A percentile compares a stretch with the other conserved stretches of the same genome.
phyloP scores from a whole-genome alignment of 768 basidiomycete genomes.

The Boletus subcaerulescens region DNA sequence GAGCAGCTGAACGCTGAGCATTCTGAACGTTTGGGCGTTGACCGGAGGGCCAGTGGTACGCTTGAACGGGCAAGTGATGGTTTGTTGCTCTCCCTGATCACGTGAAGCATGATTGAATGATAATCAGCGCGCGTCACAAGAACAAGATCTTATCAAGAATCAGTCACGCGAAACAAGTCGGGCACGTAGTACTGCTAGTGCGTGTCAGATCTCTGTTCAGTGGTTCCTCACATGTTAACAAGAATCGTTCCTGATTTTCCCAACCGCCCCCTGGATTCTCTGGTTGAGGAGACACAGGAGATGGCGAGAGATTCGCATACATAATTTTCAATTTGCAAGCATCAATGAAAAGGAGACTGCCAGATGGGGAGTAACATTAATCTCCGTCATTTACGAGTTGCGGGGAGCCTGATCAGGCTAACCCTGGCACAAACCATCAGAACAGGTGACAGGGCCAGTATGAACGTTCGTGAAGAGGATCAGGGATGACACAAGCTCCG shows the following conservation, averaged over 20 bases:
- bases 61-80: too few species aligned
- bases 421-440: not conserved
- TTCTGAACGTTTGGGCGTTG: too few species aligned
- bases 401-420: not conserved
- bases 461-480: slow-evolving; percentile 1
- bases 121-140: too few species aligned
- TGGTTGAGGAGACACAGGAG: not conserved
- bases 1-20: too few species aligned
- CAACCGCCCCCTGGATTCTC: not conserved
- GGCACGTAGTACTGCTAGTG: too few species aligned
- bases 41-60: too few species aligned
- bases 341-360: not conserved
- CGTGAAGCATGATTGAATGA: too few species aligned
- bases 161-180: too few species aligned
- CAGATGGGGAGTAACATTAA: not conserved
- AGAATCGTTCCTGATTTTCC: not conserved
- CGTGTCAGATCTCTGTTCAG: too few species aligned
- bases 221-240: not conserved
- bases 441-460: not conserved
- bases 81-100: too few species aligned
- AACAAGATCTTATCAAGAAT: too few species aligned
- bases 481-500: not conserved
- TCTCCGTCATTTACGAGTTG: not conserved
- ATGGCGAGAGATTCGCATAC: not conserved
- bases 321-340: not conserved